Base-by-base conservation (phyloP, 257 asterid genomes). In the Coffea eugenioides region DNA sequence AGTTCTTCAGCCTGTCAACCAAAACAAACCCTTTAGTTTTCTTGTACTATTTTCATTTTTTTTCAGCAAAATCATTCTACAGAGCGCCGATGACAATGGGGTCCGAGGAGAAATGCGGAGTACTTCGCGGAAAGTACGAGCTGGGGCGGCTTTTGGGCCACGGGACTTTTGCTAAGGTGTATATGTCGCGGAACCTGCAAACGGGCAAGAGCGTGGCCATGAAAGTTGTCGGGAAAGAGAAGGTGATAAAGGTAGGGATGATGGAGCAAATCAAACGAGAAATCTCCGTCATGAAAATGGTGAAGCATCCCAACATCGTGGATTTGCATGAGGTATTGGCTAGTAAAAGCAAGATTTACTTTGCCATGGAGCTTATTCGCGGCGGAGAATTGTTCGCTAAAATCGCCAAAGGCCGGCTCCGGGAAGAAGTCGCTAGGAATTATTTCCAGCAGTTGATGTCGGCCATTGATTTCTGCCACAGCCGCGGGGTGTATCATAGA, bases 181-280 rank as follows among this genome's bases (percentile, higher is more conserved):
- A 86, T 77, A 73, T 83, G 56, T 85, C 92, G n/a, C 82, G 86
- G 14, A 76, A 87, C 71, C n/a, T 90, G 69, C 80, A 85, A 16
- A 83, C 87, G 12, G 92, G 93, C 14, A 85, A 82, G 69, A 84
- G 65, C 41, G 87, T 86, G n/a, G 93, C 93, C 18, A 85, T 90
- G 87, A 90, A 90, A 80, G 86, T 90, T 0, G 89, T 90, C 0
- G 88, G 86, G 4, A 90, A 90, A 69, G 93, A 90, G 73, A 90
- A 90, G 43, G 90, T 90, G 57, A 84, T 87, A 25, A 83, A 72
- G 68, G 90, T 88, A 0, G 91, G 91, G n/a, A 88, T 90, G 91
- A 88, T 82, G 90, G 93, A 90, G 65, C 93, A 90, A 74, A 86
- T 90, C 76, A 90, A 90, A 71, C 84, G 93, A 0, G 93, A 90